Base-by-base conservation (phyloP, 257 asterid species). In the Solanum bulbocastanum region DNA sequence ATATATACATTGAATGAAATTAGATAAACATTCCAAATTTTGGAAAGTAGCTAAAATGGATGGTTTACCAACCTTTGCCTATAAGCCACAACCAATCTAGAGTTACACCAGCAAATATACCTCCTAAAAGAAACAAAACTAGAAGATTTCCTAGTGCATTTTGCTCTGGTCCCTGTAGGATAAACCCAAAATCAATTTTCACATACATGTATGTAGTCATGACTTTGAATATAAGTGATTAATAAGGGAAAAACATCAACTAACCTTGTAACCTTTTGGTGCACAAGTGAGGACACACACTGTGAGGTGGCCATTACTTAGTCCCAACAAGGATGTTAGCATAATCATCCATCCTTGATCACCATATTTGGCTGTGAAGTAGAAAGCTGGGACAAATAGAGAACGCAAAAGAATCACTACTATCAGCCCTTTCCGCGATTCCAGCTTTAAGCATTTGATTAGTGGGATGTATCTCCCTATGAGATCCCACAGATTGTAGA, bases 281-380 rank as follows among this genome's bases (percentile, higher is more conserved):
- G 95, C 93, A 16, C 89, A 60, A 18, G 92, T 93, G 13, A 91
- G 89, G 72, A 90, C 90, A 68, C 94, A 93, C 10, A 93, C 93
- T 10, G 93, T 91, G 6, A 92, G 92, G 40, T 93, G 90, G 1
- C 92, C 94, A 13, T 93, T 89, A 35, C 49, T 92, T 25, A 92
- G 82, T 20, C 94, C 94, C 86, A 93, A 75, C 33, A 88, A 40
- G 14, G 94, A 91, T 3, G 91, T 84, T 5, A 93, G 87, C 37
- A 92, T 6, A 83, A 91, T 91, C 95, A 91, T 93, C 92, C 92
- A 90, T 5, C 95, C 94, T 40, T 92, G 93, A 25, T 91, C 92
- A 62, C 91, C 93, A 60, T 92, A 87, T 44, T 91, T 90, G 13
- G 93, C 91, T 2, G 91, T 88, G 81, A 92, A 92, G 83, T 92